Percentiles rank a stretch among this genome's conserved stretches.
phyloP scores from a whole-genome alignment of 176 grass and related monocot species.

The Aegilops tauschii region DNA sequence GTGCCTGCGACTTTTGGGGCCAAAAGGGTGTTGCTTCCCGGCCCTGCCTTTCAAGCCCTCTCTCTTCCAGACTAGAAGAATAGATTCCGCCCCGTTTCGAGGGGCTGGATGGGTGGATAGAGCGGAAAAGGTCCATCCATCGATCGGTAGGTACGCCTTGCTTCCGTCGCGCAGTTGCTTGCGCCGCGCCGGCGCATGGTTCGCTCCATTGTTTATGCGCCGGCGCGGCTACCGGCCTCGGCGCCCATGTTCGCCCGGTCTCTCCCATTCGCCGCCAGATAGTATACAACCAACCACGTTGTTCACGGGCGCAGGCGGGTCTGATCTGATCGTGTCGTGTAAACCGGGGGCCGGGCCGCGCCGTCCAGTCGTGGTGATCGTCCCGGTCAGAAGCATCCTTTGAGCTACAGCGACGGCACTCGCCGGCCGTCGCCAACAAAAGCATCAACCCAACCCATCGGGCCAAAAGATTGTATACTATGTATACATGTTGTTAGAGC shows the following conservation, averaged over 20 bases:
- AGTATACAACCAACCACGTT: neutral
- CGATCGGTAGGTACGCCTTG: neutral
- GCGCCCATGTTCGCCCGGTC: neutral
- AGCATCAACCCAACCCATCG: too few species aligned
- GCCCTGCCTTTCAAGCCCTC: conserved; percentile 15
- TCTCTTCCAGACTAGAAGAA: neutral
- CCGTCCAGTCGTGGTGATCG: neutral
- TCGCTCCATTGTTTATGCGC: neutral
- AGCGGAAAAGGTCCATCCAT: neutral
- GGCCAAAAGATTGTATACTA: too few species aligned
- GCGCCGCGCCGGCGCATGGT: neutral
- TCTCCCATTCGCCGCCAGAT: neutral
- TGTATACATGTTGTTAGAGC: too few species aligned
- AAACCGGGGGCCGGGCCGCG: neutral
- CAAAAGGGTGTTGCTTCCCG: conserved; percentile 32
- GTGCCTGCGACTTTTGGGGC: conserved; percentile 31
- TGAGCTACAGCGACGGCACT: too few species aligned
- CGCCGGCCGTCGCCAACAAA: too few species aligned
- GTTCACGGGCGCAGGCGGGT: neutral
- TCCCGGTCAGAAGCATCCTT: neutral
- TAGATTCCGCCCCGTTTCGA: conserved; percentile 30
- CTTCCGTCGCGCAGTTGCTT: neutral
- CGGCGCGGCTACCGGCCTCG: neutral
- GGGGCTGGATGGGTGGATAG: neutral
- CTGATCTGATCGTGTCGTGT: neutral